phyloP scores from a whole-genome alignment of 257 asterid species.

The Eustoma russellianum region DNA sequence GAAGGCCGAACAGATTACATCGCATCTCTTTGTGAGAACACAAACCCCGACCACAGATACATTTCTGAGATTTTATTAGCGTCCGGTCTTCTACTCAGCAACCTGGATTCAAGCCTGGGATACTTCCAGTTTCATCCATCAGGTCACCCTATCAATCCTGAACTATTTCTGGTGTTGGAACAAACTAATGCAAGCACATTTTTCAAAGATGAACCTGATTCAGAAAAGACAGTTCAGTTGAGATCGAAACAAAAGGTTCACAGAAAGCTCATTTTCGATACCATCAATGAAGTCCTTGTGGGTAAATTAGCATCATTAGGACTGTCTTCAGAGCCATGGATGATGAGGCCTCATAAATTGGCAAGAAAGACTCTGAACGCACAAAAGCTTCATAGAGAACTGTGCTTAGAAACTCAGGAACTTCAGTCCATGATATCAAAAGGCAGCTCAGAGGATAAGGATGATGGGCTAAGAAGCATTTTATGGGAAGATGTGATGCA shows the following conservation, averaged over 20 bases:
- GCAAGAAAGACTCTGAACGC: slow-evolving; percentile 40
- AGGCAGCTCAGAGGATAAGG: slow-evolving; percentile 39
- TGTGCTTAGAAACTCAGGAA: slow-evolving; percentile 67
- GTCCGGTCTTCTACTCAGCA: slow-evolving; percentile 88
- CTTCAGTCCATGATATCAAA: slow-evolving; percentile 32
- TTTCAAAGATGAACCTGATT: slow-evolving; percentile 22
- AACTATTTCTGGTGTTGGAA: slow-evolving; percentile 85
- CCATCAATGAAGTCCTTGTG: slow-evolving; percentile 70
- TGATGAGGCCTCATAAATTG: slow-evolving; percentile 19
- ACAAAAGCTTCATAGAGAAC: slow-evolving; percentile 64
- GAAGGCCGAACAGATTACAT: slow-evolving; percentile 84
- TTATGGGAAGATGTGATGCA: slow-evolving; percentile 50
- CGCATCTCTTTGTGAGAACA: slow-evolving; percentile 82
- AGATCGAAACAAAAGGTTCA: slow-evolving; percentile 32
- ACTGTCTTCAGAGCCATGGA: slow-evolving; percentile 32
- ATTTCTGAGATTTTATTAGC: slow-evolving; percentile 81
- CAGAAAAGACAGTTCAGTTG: slow-evolving; percentile 21
- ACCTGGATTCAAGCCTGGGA: slow-evolving; percentile 51
- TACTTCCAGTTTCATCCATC: slow-evolving; percentile 76
- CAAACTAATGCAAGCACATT: slow-evolving; percentile 59
- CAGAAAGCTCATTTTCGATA: slow-evolving; percentile 67
- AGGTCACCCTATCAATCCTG: slow-evolving; percentile 84
- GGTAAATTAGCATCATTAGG: slow-evolving; percentile 32
- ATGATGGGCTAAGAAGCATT: slow-evolving; percentile 46
- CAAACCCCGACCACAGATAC: slow-evolving; percentile 73